A percentile compares a stretch with the other conserved stretches of the same genome.
Conservation (phyloP, 1,284 basidiomycete species). For the Sporisorium iseilematis-ciliati region DNA sequence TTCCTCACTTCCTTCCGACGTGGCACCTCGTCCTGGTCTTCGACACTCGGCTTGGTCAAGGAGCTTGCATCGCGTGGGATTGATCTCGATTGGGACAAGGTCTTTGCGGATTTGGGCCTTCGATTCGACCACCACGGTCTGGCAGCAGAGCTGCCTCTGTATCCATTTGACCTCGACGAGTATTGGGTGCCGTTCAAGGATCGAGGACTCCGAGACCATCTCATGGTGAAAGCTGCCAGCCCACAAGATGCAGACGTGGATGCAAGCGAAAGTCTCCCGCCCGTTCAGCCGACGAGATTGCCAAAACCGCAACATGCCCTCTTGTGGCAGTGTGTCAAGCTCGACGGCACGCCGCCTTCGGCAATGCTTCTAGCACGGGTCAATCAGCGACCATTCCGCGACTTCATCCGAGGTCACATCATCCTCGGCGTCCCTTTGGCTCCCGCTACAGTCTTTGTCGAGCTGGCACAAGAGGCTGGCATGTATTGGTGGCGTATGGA, state of each 20-base stretch:
- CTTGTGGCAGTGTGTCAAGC: slow-evolving; percentile 29
- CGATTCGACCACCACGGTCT: slow-evolving; percentile 22
- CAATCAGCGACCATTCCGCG: slow-evolving; percentile 38
- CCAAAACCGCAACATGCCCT: slow-evolving; percentile 26
- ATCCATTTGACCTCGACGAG: slow-evolving; percentile 51
- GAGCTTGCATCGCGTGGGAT: slow-evolving; percentile 33
- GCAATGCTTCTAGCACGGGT: slow-evolving; percentile 35
- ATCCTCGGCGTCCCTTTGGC: slow-evolving; percentile 43
- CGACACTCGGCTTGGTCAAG: slow-evolving; percentile 26
- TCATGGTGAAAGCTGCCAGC: slow-evolving; percentile 1
- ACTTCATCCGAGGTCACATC: slow-evolving; percentile 51
- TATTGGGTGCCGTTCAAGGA: slow-evolving; percentile 49
- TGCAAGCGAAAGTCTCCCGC: neutral
- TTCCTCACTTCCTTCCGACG: slow-evolving; percentile 40
- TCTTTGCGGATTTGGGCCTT: slow-evolving; percentile 30
- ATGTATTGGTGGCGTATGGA: slow-evolving; percentile 47
- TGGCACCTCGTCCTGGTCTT: slow-evolving; percentile 41
- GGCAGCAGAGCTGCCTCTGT: slow-evolving; percentile 31
- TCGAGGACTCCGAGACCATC: slow-evolving; percentile 48
- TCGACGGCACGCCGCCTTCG: slow-evolving; percentile 22
- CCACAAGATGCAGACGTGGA: neutral
- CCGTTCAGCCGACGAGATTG: neutral
- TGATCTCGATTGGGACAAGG: slow-evolving; percentile 31
- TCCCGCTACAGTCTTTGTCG: slow-evolving; percentile 49
- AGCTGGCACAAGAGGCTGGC: slow-evolving; percentile 49